phyloP scores from a whole-genome alignment of 108 stramenopile species.

The Cyclotella cryptica region DNA sequence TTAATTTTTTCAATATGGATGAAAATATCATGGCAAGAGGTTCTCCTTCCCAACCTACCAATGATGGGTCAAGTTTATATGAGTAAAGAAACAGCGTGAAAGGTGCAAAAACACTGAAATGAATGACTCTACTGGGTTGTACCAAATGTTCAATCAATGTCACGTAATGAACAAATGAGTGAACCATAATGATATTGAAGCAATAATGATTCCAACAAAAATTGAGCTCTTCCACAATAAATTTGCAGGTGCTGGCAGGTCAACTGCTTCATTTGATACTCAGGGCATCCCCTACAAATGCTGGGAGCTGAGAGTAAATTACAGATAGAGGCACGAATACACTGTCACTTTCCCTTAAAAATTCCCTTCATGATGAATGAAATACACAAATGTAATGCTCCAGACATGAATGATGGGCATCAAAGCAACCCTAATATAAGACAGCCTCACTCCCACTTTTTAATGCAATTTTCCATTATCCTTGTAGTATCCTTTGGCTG shows the following conservation, averaged over 20 bases:
- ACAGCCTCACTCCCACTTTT: conserved; percentile 20
- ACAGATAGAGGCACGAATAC: conserved; percentile 40
- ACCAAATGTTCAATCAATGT: conserved; percentile 25
- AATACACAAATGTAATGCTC: not conserved
- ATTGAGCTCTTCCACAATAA: conserved; percentile 10
- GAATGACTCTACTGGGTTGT: conserved; percentile 6
- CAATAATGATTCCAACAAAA: conserved; percentile 26
- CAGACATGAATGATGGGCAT: too few species aligned
- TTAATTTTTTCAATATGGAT: conserved; percentile 66
- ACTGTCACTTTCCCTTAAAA: conserved; percentile 42
- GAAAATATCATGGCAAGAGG: conserved; percentile 58
- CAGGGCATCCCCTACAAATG: conserved; percentile 37
- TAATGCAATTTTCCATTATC: not conserved
- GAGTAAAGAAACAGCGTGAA: conserved; percentile 26
- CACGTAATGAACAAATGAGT: conserved; percentile 5
- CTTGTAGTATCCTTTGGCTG: conserved; percentile 26
- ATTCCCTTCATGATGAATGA: conserved; percentile 11
- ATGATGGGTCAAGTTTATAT: conserved; percentile 64
- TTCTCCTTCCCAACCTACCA: conserved; percentile 70
- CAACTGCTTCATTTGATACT: conserved; percentile 28
- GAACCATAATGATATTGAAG: conserved; percentile 17
- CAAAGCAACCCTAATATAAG: too few species aligned
- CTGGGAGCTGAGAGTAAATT: conserved; percentile 30
- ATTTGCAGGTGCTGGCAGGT: not conserved
- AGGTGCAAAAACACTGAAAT: conserved; percentile 15